Percentiles rank a stretch among this genome's conserved stretches.
phyloP scores from a whole-genome alignment of 2,329 filamentous ascomycete genomes.

The Grosmannia serpens region DNA sequence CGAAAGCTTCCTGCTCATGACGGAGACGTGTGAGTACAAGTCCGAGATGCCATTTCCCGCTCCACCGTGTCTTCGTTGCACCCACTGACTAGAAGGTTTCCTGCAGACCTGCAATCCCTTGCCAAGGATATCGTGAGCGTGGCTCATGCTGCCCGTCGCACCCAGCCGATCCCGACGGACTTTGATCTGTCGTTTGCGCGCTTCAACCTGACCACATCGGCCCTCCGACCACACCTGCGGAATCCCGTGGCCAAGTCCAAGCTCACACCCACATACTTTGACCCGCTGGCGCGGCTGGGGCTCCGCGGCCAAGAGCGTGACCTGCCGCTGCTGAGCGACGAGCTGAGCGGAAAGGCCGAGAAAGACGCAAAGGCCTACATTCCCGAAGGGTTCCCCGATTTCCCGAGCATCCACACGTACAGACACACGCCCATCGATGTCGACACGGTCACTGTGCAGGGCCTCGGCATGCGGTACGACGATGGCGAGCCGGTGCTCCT shows the following conservation, averaged over 20 bases:
- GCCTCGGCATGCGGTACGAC: constrained; percentile 15
- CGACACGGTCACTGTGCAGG: constrained; percentile 19
- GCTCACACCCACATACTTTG: constrained; percentile 26
- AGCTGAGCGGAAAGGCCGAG: constrained; percentile 47
- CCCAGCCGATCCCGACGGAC: constrained; percentile 42
- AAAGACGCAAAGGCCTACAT: constrained; percentile 46
- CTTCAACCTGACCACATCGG: constrained; percentile 38
- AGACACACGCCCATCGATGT: constrained; percentile 41
- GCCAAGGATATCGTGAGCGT: constrained; percentile 35
- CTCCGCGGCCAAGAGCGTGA: constrained; percentile 16
- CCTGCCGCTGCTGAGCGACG: constrained; percentile 36
- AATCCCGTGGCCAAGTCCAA: constrained; percentile 34
- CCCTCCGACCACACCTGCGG: constrained; percentile 44
- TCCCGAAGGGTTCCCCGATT: constrained; percentile 45
- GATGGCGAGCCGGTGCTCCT: constrained; percentile 16
- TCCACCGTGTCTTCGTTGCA: not conserved
- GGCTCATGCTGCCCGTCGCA: constrained; percentile 37
- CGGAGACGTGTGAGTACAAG: constrained; percentile 43
- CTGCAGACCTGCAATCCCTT: constrained; percentile 38
- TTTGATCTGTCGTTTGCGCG: constrained; percentile 41
- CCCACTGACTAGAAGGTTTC: not conserved
- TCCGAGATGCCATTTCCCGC: not conserved
- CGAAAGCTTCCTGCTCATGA: constrained; percentile 43
- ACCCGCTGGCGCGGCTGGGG: constrained; percentile 15
- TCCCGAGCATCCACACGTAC: constrained; percentile 55